phyloP scores from a whole-genome alignment of 441 rosid species.

The Syzygium syzygioides region DNA sequence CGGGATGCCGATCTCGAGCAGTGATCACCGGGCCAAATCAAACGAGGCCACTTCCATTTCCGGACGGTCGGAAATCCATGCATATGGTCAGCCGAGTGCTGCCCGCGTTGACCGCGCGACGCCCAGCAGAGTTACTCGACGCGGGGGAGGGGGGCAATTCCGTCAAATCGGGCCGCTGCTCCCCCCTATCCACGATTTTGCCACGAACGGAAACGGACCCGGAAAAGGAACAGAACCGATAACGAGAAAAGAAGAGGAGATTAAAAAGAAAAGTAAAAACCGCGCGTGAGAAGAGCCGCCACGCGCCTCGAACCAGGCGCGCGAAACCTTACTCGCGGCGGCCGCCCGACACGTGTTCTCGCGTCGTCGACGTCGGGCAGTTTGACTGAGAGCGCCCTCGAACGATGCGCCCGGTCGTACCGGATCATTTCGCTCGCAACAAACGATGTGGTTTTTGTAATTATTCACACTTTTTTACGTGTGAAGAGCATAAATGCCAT shows the following conservation, averaged over 20 bases:
- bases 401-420: background rate
- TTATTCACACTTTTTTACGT: no score
- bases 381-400: background rate
- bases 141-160: background rate
- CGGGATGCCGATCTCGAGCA: background rate
- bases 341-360: background rate
- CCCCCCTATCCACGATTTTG: background rate
- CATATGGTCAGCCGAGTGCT: background rate
- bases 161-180: background rate
- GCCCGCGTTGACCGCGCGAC: background rate
- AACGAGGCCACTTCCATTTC: background rate
- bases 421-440: background rate
- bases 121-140: background rate
- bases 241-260: background rate
- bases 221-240: background rate
- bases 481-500: no score
- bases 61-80: background rate
- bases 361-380: background rate
- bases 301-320: background rate
- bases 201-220: background rate
- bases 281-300: background rate
- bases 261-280: background rate
- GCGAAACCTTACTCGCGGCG: background rate
- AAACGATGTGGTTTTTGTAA: background rate
- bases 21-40: background rate